Conservation (phyloP, 768 basidiomycete species). For the Multifurca ochricompacta region DNA sequence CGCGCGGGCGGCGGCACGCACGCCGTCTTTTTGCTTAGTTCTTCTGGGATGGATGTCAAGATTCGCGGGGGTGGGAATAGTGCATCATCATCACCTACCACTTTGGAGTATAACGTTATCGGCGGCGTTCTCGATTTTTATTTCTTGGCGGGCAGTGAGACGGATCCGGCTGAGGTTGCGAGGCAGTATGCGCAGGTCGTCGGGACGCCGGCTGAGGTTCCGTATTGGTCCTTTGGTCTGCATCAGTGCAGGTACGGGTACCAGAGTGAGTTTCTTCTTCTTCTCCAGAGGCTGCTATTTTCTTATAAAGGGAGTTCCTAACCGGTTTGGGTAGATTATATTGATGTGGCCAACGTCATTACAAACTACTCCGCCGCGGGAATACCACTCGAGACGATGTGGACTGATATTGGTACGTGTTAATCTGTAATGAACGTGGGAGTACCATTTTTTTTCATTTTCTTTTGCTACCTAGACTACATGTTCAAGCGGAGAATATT, state of each 20-base stretch:
- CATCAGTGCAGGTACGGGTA: conserved; percentile 73
- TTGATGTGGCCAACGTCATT: conserved; percentile 56
- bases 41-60: conserved; percentile 75
- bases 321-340: conserved; percentile 42
- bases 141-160: conserved; percentile 62
- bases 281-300: not conserved
- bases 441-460: not conserved
- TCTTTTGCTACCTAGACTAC: conserved; percentile 40
- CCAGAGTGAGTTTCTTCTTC: conserved; percentile 33
- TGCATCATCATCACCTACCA: conserved; percentile 30
- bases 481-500: conserved; percentile 63
- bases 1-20: conserved; percentile 51
- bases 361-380: conserved; percentile 49
- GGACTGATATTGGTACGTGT: conserved; percentile 60
- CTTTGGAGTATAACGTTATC: conserved; percentile 68
- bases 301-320: not conserved
- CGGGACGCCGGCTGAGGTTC: conserved; percentile 62
- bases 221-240: conserved; percentile 66
- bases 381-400: conserved; percentile 73
- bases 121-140: conserved; percentile 75
- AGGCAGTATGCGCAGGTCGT: conserved; percentile 63
- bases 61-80: conserved; percentile 31
- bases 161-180: conserved; percentile 48
- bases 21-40: conserved; percentile 61
- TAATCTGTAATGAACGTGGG: not conserved